These are phyloP conservation scores for Candida arabinofermentans DNA, from an alignment of 805 yeast species.

Conservation along the genomic window DNA sequence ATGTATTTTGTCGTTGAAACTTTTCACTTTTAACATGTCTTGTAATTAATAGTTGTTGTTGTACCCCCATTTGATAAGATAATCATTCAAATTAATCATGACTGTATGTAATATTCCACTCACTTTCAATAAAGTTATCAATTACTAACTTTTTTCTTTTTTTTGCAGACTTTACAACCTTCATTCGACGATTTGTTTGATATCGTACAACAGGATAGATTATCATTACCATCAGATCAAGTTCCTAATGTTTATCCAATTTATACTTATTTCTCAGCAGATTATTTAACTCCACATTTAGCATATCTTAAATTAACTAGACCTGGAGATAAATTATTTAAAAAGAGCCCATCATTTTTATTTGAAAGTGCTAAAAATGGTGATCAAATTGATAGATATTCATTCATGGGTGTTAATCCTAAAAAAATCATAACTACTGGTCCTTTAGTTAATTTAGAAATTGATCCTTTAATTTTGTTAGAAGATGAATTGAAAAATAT, in stretches of 20 bases:
- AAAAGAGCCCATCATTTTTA: conserved; percentile 66
- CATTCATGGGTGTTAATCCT: conserved; percentile 87
- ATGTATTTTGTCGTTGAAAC: too few species aligned
- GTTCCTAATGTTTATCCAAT: conserved; percentile 77
- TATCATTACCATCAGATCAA: conserved; percentile 13
- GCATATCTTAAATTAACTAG: conserved; percentile 83
- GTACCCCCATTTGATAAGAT: too few species aligned
- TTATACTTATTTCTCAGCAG: conserved; percentile 67
- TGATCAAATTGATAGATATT: conserved; percentile 83
- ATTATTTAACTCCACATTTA: conserved; percentile 80
- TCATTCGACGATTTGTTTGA: conserved; percentile 40
- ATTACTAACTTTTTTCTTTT: neutral
- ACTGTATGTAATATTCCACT: too few species aligned
- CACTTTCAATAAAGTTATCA: too few species aligned
- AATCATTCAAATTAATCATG: too few species aligned
- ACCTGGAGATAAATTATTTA: conserved; percentile 48
- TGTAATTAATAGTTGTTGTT: too few species aligned
- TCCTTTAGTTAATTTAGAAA: conserved; percentile 54
- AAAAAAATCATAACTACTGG: conserved; percentile 82
- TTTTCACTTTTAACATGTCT: too few species aligned
- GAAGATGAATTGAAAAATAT: conserved; percentile 67
- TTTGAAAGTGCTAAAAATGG: conserved; percentile 89
- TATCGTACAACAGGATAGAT: conserved; percentile 36
- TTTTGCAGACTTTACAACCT: conserved; percentile 39
- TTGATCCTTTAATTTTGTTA: conserved; percentile 74